Base-by-base conservation (phyloP, 129 eudicot genomes). In the Rutidosis leptorrhynchoides region DNA sequence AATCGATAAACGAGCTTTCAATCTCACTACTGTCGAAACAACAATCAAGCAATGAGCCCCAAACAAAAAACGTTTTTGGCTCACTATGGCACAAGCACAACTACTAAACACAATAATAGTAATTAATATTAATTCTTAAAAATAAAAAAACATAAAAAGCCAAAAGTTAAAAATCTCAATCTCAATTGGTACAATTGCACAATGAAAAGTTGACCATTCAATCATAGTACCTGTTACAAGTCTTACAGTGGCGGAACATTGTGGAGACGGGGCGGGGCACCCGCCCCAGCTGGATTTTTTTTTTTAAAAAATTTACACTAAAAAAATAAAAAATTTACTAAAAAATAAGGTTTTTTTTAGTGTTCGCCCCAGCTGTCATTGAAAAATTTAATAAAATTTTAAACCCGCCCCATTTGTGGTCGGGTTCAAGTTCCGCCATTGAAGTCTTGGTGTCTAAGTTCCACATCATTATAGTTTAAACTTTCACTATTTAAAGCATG, bases 1-100 rank as follows among this genome's bases (percentile, higher is more conserved):
- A 72, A 71, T 60, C 86, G 58, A 67, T 75, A 52, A 70, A 43
- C 28, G 81, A 65, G 73, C 72, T 60, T 62, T 81, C 83, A 8
- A 78, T 58, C 37, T 80, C 90, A 57, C 32, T 75, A 68, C 96
- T 88, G 80, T 73, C 54, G 64, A 46, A 20, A 68, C 28, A 75
- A 21, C 25, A 43, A 63, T 62, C 69, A 79, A 69, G 28, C 6
- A 6, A 24, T 69, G 62, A 68, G 37, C 58, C 7, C 49, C 22
- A n/a, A 30, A 67, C 17, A 16, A 27, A 61, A 16, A 58, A n/a
- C 10, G 33, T 6, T 22, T 29, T 11, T 16, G 55, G 26, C 46
- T n/a, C 64, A 24, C 30, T 54, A 6, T 55, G 11, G 17, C n/a
- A 33, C n/a, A n/a, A n/a, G n/a, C n/a, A n/a, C 27, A 2, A 62